phyloP scores from a whole-genome alignment of 78 protist species.

The slime mould (Dictyostelium discoideum) region DNA sequence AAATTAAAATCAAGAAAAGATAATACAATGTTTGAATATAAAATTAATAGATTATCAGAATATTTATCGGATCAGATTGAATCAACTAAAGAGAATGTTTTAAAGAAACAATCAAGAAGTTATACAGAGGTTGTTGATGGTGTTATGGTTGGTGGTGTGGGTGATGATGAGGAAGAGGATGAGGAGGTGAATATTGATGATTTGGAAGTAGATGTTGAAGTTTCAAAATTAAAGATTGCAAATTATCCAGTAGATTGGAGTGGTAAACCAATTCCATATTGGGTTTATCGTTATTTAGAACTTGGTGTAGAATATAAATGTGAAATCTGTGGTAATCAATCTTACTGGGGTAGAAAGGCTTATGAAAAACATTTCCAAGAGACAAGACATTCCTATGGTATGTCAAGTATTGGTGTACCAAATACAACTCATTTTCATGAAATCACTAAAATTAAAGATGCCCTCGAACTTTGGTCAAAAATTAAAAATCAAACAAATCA shows the following conservation, averaged over 20 bases:
- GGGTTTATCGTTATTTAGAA: slow-evolving; percentile 97
- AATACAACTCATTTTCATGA: slow-evolving; percentile 92
- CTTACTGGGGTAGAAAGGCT: slow-evolving; percentile 94
- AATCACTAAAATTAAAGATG: slow-evolving; percentile 94
- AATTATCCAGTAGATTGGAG: slow-evolving; percentile 97
- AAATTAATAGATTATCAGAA: slow-evolving; percentile 36
- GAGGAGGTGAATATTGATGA: slow-evolving; percentile 88
- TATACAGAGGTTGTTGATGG: slow-evolving; percentile 27
- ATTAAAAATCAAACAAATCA: slow-evolving; percentile 47
- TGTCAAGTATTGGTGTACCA: slow-evolving; percentile 93
- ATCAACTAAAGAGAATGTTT: slow-evolving; percentile 68
- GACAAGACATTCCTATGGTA: slow-evolving; percentile 93
- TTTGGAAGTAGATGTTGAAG: slow-evolving; percentile 56
- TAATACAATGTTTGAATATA: slow-evolving; percentile 23
- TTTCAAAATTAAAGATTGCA: slow-evolving; percentile 73
- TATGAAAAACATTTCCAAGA: slow-evolving; percentile 97
- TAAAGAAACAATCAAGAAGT: slow-evolving; percentile 83
- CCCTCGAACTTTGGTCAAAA: slow-evolving; percentile 80
- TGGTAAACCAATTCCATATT: slow-evolving; percentile 99
- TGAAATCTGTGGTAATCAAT: slow-evolving; percentile 97
- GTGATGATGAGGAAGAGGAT: slow-evolving; percentile 64
- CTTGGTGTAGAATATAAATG: slow-evolving; percentile 95
- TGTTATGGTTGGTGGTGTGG: neutral
- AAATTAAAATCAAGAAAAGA: slow-evolving; percentile 19
- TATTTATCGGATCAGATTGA: slow-evolving; percentile 51